Evolutionary conservation across 352 stramenopile species (phyloP).

Genomic region (Phytopythium mirpurense): DNA sequence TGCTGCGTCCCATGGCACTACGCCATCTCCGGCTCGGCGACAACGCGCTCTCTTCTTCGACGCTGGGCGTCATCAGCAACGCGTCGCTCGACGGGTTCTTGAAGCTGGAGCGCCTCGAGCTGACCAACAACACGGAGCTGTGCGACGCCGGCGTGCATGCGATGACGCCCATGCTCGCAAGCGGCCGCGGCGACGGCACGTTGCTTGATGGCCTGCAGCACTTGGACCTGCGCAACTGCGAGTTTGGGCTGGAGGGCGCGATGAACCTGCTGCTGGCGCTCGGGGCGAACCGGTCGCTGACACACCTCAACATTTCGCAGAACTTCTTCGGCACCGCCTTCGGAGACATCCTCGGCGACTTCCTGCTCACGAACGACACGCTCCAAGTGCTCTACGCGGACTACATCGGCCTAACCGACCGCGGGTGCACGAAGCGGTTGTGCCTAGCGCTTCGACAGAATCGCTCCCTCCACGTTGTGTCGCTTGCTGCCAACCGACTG

Average conservation of each 20-base stretch:
- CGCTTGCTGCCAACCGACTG: constrained; percentile 64
- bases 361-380: constrained; percentile 47
- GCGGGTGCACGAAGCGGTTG: constrained; percentile 43
- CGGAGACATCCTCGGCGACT: constrained; percentile 63
- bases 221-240: constrained; percentile 65
- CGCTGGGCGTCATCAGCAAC: constrained; percentile 35
- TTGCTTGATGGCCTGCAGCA: constrained; percentile 30
- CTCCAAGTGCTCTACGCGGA: constrained; percentile 49
- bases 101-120: constrained; percentile 44
- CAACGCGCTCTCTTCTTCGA: constrained; percentile 51
- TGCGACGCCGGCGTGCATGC: constrained; percentile 55
- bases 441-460: constrained; percentile 48
- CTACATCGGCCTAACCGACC: constrained; percentile 52
- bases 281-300: constrained; percentile 40
- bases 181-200: constrained; percentile 1
- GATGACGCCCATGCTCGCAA: constrained; percentile 56
- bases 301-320: constrained; percentile 58
- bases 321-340: constrained; percentile 69
- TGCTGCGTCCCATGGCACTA: constrained; percentile 21
- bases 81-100: constrained; percentile 46
- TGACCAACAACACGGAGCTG: constrained; percentile 64
- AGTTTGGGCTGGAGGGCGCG: constrained; percentile 58
- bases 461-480: constrained; percentile 35
- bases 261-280: constrained; percentile 54
- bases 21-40: constrained; percentile 45